Conservation (phyloP, 179 eudicot species). For the Gypsophila paniculata region DNA sequence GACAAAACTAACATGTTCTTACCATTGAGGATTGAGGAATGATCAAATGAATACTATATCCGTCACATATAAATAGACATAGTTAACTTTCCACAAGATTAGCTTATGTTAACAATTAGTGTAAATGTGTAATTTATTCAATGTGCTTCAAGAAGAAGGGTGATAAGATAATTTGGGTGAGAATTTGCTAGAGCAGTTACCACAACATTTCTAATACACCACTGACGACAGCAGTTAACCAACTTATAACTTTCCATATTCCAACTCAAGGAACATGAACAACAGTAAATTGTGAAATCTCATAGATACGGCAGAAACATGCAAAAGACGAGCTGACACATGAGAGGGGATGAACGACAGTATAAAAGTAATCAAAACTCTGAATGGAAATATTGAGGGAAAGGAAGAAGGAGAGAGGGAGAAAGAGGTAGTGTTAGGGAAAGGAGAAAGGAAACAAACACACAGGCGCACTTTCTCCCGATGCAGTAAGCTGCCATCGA, state of each 20-base stretch:
- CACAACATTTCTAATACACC: neutral
- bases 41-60: neutral
- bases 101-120: neutral
- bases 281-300: neutral
- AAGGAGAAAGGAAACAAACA: conserved; percentile 99
- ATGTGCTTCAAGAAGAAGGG: neutral
- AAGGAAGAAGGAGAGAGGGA: conserved; percentile 55
- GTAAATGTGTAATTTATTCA: conserved; percentile 3
- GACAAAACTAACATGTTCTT: neutral
- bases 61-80: neutral
- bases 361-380: conserved; percentile 15
- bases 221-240: neutral
- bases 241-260: neutral
- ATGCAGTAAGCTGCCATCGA: conserved; percentile 99
- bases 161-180: neutral
- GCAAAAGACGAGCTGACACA: conserved; percentile 10
- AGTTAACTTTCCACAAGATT: neutral
- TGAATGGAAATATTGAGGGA: conserved; percentile 39
- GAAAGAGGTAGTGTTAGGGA: conserved; percentile 92
- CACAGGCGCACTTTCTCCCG: conserved; percentile 96
- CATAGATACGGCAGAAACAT: conserved; percentile 7
- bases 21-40: too few relatives aligned
- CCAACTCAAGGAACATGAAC: conserved; percentile 10
- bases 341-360: conserved; percentile 3
- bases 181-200: neutral